A percentile compares a stretch with the other conserved stretches of the same genome.
Evolutionary conservation across 129 eudicot genomes (phyloP).

Genomic region (Chrysanthemum seticuspe): DNA sequence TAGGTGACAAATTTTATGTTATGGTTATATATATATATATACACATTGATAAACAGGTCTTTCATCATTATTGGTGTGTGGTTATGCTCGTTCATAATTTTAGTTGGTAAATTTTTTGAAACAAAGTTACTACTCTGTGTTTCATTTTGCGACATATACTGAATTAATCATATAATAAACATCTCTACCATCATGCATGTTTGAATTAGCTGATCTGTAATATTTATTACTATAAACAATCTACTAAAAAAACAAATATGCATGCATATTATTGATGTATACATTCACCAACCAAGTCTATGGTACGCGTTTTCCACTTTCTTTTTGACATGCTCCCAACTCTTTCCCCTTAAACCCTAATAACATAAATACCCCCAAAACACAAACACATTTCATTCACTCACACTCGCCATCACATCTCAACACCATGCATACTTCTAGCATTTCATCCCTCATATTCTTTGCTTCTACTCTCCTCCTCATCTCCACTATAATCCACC

Average conservation of each 20-base stretch:
- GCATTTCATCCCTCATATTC: background rate
- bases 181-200: no score
- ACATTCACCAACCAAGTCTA: conserved; percentile 13
- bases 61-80: no score
- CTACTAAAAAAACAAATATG: conserved; percentile 5
- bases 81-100: no score
- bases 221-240: background rate
- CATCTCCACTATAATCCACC: conserved; percentile 30
- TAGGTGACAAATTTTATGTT: no score
- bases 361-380: conserved; percentile 27
- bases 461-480: conserved; percentile 24
- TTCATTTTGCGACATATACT: background rate
- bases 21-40: no score
- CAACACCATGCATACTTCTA: conserved; percentile 22
- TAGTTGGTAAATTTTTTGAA: no score
- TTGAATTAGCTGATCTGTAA: no score
- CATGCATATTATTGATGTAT: conserved; percentile 26
- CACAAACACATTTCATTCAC: conserved; percentile 8
- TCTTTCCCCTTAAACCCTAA: conserved; percentile 16
- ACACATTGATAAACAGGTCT: no score
- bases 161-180: no score
- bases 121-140: no score
- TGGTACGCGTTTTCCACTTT: conserved; percentile 27
- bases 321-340: conserved; percentile 26
- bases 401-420: background rate